Evolutionary conservation across 2,329 filamentous ascomycete genomes (phyloP).

Genomic region (Cercospora nicotianae): DNA sequence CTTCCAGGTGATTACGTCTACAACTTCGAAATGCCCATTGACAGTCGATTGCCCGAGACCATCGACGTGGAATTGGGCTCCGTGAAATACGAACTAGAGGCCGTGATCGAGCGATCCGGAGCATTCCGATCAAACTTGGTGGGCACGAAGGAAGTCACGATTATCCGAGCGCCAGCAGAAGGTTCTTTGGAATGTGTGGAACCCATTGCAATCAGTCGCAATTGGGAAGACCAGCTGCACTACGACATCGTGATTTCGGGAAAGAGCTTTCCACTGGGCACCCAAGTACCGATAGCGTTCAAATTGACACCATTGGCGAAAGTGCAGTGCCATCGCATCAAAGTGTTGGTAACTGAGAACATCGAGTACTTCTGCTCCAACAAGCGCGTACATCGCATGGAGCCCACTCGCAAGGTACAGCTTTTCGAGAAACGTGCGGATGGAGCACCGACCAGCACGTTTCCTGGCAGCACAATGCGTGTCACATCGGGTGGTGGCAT

Average conservation of each 20-base stretch:
- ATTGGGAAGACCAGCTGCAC: conserved; percentile 92
- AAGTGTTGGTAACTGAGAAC: conserved; percentile 86
- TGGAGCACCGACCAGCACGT: conserved; percentile 69
- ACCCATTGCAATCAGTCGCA: conserved; percentile 87
- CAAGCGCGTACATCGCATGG: conserved; percentile 79
- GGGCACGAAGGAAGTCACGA: conserved; percentile 75
- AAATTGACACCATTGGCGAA: conserved; percentile 91
- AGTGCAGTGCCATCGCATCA: conserved; percentile 88
- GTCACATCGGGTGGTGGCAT: conserved; percentile 80
- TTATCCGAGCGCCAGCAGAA: conserved; percentile 84
- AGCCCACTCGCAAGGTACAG: conserved; percentile 78
- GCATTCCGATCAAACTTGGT: conserved; percentile 87
- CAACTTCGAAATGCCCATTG: conserved; percentile 80
- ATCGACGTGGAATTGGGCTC: conserved; percentile 83
- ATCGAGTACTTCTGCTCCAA: conserved; percentile 89
- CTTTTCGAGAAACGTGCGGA: conserved; percentile 88
- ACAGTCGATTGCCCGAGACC: conserved; percentile 76
- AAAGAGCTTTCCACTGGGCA: conserved; percentile 87
- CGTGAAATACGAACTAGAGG: conserved; percentile 85
- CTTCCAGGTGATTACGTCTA: conserved; percentile 71
- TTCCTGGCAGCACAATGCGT: conserved; percentile 71
- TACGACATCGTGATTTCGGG: conserved; percentile 96
- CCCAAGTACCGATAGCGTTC: conserved; percentile 88
- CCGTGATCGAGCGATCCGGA: conserved; percentile 79
- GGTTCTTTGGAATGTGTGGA: conserved; percentile 87